phyloP scores from a whole-genome alignment of 148 eudicot species.

The Oxyria digyna region DNA sequence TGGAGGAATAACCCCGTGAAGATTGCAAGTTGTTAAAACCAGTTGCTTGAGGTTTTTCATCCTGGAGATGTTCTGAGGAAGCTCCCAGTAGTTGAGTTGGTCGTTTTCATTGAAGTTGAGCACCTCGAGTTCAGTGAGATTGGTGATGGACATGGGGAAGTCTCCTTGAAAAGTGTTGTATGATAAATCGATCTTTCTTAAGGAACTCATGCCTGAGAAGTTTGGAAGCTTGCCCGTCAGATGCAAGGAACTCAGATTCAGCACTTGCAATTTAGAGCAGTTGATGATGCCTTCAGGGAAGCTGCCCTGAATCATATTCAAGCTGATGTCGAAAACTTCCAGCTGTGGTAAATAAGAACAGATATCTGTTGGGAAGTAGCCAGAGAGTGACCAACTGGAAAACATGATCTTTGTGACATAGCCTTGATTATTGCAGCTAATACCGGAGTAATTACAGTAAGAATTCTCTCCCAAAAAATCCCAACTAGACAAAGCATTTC shows the following conservation, averaged over 20 bases:
- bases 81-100: conserved; percentile 41
- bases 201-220: conserved; percentile 40
- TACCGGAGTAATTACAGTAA: conserved; percentile 47
- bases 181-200: conserved; percentile 47
- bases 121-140: conserved; percentile 43
- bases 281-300: conserved; percentile 51
- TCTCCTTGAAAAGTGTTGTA: conserved; percentile 42
- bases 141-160: conserved; percentile 58
- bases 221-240: conserved; percentile 48
- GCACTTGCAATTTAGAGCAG: conserved; percentile 49
- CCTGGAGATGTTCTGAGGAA: conserved; percentile 37
- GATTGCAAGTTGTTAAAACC: conserved; percentile 41
- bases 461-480: conserved; percentile 13
- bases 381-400: conserved; percentile 44
- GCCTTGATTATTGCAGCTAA: conserved; percentile 43
- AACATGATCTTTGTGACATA: conserved; percentile 34
- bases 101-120: conserved; percentile 54
- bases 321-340: conserved; percentile 35
- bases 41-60: conserved; percentile 39
- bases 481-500: conserved; percentile 41
- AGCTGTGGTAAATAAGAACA: conserved; percentile 61
- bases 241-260: conserved; percentile 28
- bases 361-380: conserved; percentile 44
- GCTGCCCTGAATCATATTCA: conserved; percentile 33
- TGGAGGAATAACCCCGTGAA: conserved; percentile 43